Conservation (phyloP, 768 basidiomycete genomes). For the Suillus clintonianus region DNA sequence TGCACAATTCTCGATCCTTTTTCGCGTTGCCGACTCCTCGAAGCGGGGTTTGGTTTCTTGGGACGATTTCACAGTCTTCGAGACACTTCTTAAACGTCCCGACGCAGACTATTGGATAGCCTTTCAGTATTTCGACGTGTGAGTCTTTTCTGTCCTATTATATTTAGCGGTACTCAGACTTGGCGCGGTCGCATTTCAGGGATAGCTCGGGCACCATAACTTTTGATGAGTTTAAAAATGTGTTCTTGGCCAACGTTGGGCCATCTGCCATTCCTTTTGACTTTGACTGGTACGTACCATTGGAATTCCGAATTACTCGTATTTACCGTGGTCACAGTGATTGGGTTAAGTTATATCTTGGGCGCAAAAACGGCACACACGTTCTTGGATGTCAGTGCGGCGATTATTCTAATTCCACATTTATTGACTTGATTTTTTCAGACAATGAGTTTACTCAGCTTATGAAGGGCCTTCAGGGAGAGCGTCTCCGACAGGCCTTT, state of each 20-base stretch:
- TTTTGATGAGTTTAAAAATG: slow-evolving; percentile 93
- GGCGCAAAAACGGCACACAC: slow-evolving; percentile 87
- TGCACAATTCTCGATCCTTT: slow-evolving; percentile 86
- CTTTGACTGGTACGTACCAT: slow-evolving; percentile 74
- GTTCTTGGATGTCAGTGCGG: slow-evolving; percentile 81
- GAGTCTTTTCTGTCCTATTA: slow-evolving; percentile 35
- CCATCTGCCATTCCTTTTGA: slow-evolving; percentile 89
- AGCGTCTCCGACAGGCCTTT: slow-evolving; percentile 95
- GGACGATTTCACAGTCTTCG: slow-evolving; percentile 96
- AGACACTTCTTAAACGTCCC: slow-evolving; percentile 88
- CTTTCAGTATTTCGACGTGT: slow-evolving; percentile 96
- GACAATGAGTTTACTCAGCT: slow-evolving; percentile 97
- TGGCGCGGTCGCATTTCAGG: slow-evolving; percentile 39
- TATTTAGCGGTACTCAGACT: slow-evolving; percentile 5
- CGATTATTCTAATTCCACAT: not conserved
- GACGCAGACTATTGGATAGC: slow-evolving; percentile 98
- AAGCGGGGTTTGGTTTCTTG: slow-evolving; percentile 81
- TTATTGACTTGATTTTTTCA: slow-evolving; percentile 27
- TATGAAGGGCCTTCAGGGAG: slow-evolving; percentile 98
- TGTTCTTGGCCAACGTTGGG: slow-evolving; percentile 79
- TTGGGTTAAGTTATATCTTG: slow-evolving; percentile 96
- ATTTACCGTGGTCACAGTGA: slow-evolving; percentile 48
- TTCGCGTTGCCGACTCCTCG: slow-evolving; percentile 82
- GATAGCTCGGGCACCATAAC: slow-evolving; percentile 92
- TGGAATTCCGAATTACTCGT: not conserved